Evolutionary conservation across 345 rosid genomes (phyloP).

Genomic region (Eutrema yunnanense): DNA sequence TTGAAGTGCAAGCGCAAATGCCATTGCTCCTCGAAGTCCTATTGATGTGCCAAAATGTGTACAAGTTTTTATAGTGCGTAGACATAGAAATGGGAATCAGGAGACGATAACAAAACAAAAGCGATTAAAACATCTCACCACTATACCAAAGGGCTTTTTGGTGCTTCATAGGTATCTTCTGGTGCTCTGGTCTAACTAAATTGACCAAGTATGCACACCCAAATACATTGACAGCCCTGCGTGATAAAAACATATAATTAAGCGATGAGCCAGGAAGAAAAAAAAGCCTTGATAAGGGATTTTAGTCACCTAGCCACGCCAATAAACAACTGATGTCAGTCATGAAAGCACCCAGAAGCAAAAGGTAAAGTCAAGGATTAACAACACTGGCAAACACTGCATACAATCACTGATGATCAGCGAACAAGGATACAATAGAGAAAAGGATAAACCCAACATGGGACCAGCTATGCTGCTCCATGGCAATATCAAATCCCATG

Average conservation of each 20-base stretch:
- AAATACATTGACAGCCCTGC: conserved; percentile 85
- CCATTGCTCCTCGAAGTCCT: conserved; percentile 99
- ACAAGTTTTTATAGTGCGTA: background rate
- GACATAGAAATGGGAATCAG: conserved; percentile 2
- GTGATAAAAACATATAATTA: conserved; percentile 5
- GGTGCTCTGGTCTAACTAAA: conserved; percentile 58
- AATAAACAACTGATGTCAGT: conserved; percentile 60
- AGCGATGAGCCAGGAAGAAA: background rate
- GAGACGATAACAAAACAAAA: conserved; percentile 1
- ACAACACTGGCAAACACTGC: conserved; percentile 9
- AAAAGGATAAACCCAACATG: conserved; percentile 88
- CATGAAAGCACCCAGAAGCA: conserved; percentile 4
- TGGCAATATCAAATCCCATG: conserved; percentile 99
- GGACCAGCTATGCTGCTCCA: conserved; percentile 98
- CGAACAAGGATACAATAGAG: conserved; percentile 81
- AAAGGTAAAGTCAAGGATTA: conserved; percentile 46
- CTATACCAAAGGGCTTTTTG: conserved; percentile 99
- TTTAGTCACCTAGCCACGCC: conserved; percentile 28
- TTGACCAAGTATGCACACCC: conserved; percentile 88
- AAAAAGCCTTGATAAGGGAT: background rate
- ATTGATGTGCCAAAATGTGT: conserved; percentile 22
- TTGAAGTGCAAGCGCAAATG: conserved; percentile 97
- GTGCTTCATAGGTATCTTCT: conserved; percentile 74
- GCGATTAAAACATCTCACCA: conserved; percentile 49
- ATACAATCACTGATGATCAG: background rate